Evolutionary conservation across 192 early-diverging fungal species (phyloP), one percentile per base, ranked within the genome.

Genomic region (Umbelopsis ramanniana): DNA sequence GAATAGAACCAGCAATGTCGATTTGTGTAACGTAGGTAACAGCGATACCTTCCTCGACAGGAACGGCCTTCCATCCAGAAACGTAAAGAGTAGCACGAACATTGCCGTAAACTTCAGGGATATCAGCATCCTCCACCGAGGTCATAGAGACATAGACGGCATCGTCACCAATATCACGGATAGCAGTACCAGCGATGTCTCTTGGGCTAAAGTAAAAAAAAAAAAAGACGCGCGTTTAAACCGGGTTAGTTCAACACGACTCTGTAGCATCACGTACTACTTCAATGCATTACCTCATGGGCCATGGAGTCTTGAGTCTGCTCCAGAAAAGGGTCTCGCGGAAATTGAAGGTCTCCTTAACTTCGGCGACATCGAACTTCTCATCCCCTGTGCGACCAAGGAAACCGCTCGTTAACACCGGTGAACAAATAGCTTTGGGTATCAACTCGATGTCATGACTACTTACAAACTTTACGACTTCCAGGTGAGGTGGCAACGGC

Each of bases 1-100:
- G 82, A 22, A 86, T 69, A 4, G 79, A 80, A 1, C 85, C 87
- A 48, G 82, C 77, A 54, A 88, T 79, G 73, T 88, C 87, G 19
- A 84, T 77, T 69, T 86, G 85, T 9, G 82, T 82, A 19, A 88
- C 72, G 69, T 83, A 88, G 0, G 76, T 77, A 15, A 88, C 57
- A 37, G 55, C 55, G 33, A 88, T 72, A 47, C 80, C 76, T 9
- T 77, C 67, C 0, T 70, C 74, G 6, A 79, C 76, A 52, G 78
- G 81, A n/a, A 74, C 45, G 37, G 82, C 38, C 22, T 83, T 79
- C 85, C 85, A 88, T 22, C 87, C 87, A 1, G 87, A 82, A 21
- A 84, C 54, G 29, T 78, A 73, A 2, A 88, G 57, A 35, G 82
- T 53, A 23, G 80, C 87, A 35, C 87, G 83, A 8, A 86, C 84